Evolutionary conservation across 2,329 filamentous ascomycete genomes (phyloP).

Genomic region (Aaosphaeria arxii): DNA sequence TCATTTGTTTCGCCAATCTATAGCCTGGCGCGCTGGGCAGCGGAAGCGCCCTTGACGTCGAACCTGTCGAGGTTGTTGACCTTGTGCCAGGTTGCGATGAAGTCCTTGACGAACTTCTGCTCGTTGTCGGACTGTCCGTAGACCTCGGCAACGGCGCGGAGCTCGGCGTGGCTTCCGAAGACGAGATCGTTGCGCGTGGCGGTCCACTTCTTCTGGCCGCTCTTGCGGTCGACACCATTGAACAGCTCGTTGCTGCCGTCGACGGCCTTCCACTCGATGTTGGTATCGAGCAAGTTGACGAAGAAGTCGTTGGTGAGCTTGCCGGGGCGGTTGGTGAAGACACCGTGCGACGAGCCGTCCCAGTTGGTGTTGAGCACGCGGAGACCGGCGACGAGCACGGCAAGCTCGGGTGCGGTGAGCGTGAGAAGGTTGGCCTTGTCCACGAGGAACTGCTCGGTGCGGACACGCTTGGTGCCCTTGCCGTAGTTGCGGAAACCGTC

Average conservation of each 20-base stretch:
- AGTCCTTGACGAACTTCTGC: slow-evolving; percentile 68
- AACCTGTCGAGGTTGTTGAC: slow-evolving; percentile 72
- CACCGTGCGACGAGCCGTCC: slow-evolving; percentile 64
- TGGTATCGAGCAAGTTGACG: slow-evolving; percentile 70
- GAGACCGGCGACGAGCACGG: slow-evolving; percentile 69
- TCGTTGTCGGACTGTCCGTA: slow-evolving; percentile 61
- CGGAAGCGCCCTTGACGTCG: slow-evolving; percentile 43
- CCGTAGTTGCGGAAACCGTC: slow-evolving; percentile 83
- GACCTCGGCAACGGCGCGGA: slow-evolving; percentile 68
- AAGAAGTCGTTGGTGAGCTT: slow-evolving; percentile 79
- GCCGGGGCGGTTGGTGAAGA: slow-evolving; percentile 67
- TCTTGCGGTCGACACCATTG: slow-evolving; percentile 64
- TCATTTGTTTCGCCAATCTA: neutral
- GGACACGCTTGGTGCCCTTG: slow-evolving; percentile 57
- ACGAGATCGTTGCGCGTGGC: slow-evolving; percentile 68
- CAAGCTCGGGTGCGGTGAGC: slow-evolving; percentile 68
- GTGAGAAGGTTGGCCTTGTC: slow-evolving; percentile 70
- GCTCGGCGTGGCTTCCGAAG: slow-evolving; percentile 71
- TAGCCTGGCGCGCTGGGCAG: slow-evolving; percentile 6
- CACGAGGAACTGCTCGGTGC: slow-evolving; percentile 67
- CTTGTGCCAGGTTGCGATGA: slow-evolving; percentile 70
- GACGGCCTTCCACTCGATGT: slow-evolving; percentile 61
- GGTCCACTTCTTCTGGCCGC: slow-evolving; percentile 65
- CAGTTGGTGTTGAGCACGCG: slow-evolving; percentile 69
- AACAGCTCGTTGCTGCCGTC: slow-evolving; percentile 54